Evolutionary conservation across 2,329 filamentous ascomycete genomes (phyloP).

Genomic region (Trichoderma atrobrunneum): DNA sequence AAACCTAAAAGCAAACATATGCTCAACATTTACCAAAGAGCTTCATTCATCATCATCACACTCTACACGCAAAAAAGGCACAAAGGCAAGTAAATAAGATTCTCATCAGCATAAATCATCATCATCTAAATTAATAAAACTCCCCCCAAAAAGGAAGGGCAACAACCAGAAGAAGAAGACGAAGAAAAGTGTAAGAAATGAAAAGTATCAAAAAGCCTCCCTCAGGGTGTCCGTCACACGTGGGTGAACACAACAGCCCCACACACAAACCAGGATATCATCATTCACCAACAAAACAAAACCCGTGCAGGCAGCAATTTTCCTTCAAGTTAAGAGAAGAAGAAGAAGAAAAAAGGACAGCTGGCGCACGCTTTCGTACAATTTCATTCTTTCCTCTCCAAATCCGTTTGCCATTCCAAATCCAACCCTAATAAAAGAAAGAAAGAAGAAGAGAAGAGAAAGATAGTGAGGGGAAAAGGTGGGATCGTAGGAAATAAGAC

Average conservation of each 20-base stretch:
- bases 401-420: background rate
- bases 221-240: background rate
- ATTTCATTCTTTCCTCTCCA: background rate
- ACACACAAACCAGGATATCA: constrained; percentile 2
- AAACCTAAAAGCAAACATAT: background rate
- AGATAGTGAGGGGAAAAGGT: background rate
- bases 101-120: constrained; percentile 11
- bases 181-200: background rate
- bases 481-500: background rate
- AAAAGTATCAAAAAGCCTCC: background rate
- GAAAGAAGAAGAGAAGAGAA: background rate
- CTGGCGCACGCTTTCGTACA: constrained; percentile 1
- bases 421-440: background rate
- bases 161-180: background rate
- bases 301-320: background rate
- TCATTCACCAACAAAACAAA: background rate
- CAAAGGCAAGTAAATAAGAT: background rate
- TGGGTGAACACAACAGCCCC: background rate
- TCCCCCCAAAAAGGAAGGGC: background rate
- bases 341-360: too few relatives aligned
- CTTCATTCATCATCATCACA: background rate
- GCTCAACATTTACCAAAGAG: background rate
- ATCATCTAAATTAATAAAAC: constrained; percentile 7
- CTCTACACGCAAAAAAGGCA: background rate
- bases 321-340: background rate